Base-by-base conservation (phyloP, 2,329 filamentous ascomycete species). In the Nothophoma quercina region DNA sequence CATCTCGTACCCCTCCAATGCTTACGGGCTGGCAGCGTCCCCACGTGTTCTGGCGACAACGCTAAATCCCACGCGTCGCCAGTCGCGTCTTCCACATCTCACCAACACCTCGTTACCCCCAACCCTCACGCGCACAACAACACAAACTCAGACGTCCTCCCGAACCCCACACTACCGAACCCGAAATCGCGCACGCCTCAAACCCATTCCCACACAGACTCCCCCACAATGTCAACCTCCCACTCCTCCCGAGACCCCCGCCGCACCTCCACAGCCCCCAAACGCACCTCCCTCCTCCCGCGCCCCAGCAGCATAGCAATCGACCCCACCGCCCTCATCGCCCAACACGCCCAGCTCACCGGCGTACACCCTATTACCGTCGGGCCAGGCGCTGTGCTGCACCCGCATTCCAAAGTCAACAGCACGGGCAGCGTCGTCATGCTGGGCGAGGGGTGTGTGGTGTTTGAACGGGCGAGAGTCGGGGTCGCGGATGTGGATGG, bases 331-430 rank as follows among this genome's bases (percentile, higher is more conserved):
- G 78, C 78, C 44, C 73, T 81, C 42, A 73, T 83, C 43, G 77
- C 78, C 5, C 76, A 79, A 33, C 79, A 80, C 61, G 79, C 77
- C 3, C 69, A 76, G 28, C 65, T 81, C 15, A 85, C 75, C n/a
- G 95, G 95, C 59, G 86, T 84, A 2, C 84, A 96, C 70, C 87
- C 86, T 1, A 90, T 99, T 58, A 88, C 85, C 35, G 86, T 98
- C 58, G 88, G 88, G 50, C 82, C 89, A 19, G 87, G 91, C 67
- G 88, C 86, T 3, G 84, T 97, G 6, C 77, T 99, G n/a, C 93
- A 98, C 67, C 93, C 95, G 1, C 90, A 93, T 40, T 85, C 88
- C 13, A 86, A 68, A 42, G 69, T 81, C 23, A 72, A 69, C 29
- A 77, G 78, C 30, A 68, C 72, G 1, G 47, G 71, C 15, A 76